These are phyloP conservation scores for Diplotaxis tenuifolia DNA, from an alignment of 345 rosid genomes.

Conservation along the genomic window DNA sequence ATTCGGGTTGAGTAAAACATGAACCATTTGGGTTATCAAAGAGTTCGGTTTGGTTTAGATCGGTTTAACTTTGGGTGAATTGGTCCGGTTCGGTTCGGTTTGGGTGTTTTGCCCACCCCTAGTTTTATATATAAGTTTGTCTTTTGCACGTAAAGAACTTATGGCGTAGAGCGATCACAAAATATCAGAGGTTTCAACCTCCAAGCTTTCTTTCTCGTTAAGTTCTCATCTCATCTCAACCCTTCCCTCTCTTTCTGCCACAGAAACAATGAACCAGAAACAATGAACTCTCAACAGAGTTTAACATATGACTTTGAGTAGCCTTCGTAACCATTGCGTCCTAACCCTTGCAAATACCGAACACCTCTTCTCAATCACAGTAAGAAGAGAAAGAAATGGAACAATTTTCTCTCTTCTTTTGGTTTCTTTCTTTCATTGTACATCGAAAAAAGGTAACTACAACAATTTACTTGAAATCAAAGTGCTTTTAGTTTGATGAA, in stretches of 20 bases:
- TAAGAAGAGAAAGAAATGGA: not conserved
- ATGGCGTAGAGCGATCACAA: too few relatives aligned
- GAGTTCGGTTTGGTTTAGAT: too few relatives aligned
- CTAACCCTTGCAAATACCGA: not conserved
- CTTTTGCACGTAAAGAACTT: too few relatives aligned
- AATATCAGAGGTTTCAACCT: too few relatives aligned
- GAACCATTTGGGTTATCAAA: too few relatives aligned
- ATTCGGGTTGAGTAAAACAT: too few relatives aligned
- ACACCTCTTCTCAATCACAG: not conserved
- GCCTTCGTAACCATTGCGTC: not conserved
- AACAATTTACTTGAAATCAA: slow-evolving; percentile 29
- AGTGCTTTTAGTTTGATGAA: slow-evolving; percentile 5
- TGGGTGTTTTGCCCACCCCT: too few relatives aligned
- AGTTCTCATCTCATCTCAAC: not conserved
- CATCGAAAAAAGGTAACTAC: slow-evolving; percentile 23
- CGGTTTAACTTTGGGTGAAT: too few relatives aligned
- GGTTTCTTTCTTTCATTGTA: slow-evolving; percentile 12
- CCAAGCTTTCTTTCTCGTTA: too few relatives aligned
- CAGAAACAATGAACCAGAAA: too few relatives aligned
- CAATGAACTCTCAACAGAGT: not conserved
- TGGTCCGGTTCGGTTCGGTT: too few relatives aligned
- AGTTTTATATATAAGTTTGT: too few relatives aligned
- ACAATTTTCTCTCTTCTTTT: not conserved
- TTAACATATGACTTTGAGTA: not conserved
- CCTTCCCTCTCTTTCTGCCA: not conserved